These are phyloP conservation scores for Furcasterigmium sp. DNA, from an alignment of 2,329 filamentous ascomycete genomes.

Conservation along the genomic window DNA sequence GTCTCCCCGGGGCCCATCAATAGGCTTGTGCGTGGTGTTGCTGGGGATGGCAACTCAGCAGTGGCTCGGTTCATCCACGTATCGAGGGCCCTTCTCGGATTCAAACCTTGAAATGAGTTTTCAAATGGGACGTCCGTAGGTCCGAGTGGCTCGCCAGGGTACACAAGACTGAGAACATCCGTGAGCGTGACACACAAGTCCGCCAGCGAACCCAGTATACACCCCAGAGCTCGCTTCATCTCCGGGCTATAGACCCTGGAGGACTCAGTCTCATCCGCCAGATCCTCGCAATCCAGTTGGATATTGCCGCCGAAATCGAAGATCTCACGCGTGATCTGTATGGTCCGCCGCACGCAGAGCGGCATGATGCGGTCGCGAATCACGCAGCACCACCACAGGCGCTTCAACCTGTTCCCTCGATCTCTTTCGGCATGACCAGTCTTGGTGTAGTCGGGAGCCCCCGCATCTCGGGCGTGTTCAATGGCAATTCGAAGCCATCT, in stretches of 20 bases:
- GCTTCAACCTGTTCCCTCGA: neutral
- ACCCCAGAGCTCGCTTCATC: neutral
- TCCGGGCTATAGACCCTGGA: neutral
- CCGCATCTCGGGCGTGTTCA: neutral
- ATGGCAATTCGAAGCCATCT: neutral
- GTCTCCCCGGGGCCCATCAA: too few species aligned
- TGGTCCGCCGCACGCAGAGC: conserved; percentile 1
- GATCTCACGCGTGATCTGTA: conserved; percentile 1
- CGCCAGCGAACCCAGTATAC: neutral
- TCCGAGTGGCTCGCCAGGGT: too few species aligned
- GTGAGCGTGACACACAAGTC: neutral
- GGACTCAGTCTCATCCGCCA: neutral
- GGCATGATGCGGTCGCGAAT: conserved; percentile 6
- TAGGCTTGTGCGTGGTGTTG: too few species aligned
- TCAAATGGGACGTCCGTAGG: too few species aligned
- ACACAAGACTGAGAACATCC: neutral
- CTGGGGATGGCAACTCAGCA: too few species aligned
- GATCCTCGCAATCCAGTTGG: neutral
- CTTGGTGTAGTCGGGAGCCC: neutral
- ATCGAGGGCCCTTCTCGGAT: neutral
- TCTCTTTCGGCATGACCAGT: neutral
- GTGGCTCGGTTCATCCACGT: too few species aligned
- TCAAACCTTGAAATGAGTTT: neutral
- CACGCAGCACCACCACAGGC: conserved; percentile 7
- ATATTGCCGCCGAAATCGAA: neutral